Percentiles rank a stretch among this genome's conserved stretches.
These are phyloP conservation scores for Aspergillus aculeatus DNA, from an alignment of 2,329 filamentous ascomycete genomes.

Conservation along the genomic window DNA sequence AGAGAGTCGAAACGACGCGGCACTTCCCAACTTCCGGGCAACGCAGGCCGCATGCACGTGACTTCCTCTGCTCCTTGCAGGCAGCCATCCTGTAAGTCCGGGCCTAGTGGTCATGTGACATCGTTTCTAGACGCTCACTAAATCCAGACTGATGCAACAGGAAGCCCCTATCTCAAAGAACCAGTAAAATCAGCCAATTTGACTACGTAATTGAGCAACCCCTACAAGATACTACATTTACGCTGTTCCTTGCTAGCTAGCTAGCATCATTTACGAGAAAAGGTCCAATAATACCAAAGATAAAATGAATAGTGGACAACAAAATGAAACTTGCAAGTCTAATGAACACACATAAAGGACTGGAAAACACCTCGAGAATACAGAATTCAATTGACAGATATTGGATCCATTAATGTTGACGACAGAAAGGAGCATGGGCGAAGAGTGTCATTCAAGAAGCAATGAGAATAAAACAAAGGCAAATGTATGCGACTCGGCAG, in stretches of 20 bases:
- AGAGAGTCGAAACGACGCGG: background rate
- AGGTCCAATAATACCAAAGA: conserved; percentile 7
- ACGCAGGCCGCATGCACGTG: conserved; percentile 11
- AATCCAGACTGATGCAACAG: too few species aligned
- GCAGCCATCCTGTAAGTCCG: background rate
- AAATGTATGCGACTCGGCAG: conserved; percentile 21
- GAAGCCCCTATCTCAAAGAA: too few species aligned
- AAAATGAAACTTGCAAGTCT: conserved; percentile 29
- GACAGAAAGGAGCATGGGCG: conserved; percentile 28
- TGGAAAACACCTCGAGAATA: conserved; percentile 31
- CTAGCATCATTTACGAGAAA: background rate
- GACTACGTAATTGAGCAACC: too few species aligned
- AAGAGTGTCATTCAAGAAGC: conserved; percentile 23
- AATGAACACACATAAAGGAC: conserved; percentile 25
- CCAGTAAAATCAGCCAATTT: too few species aligned
- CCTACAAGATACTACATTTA: too few species aligned
- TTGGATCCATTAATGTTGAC: conserved; percentile 37
- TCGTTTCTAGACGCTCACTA: too few species aligned
- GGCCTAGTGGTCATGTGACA: background rate
- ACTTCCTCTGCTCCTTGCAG: conserved; percentile 6
- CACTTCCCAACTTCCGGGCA: conserved; percentile 9
- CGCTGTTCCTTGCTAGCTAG: too few species aligned
- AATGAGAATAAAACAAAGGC: conserved; percentile 18
- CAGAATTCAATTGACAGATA: conserved; percentile 31
- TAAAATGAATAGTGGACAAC: conserved; percentile 12